Conservation (phyloP, 1,139 yeast species). For the Lodderomyces pseudojiufengensis region DNA sequence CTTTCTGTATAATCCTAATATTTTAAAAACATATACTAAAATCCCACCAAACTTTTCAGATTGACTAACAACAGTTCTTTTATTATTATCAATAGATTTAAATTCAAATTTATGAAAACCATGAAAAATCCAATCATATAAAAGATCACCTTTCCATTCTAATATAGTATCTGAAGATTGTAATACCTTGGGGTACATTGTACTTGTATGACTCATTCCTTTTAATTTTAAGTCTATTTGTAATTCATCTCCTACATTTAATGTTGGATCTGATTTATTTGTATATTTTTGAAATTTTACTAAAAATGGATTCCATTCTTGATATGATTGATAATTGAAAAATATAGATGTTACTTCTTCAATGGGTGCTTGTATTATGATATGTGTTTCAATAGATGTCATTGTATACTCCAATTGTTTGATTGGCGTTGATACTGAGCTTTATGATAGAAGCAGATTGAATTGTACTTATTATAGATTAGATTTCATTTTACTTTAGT, state of each 20-base stretch:
- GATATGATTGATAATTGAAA: constrained; percentile 13
- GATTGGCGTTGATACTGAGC: too few species aligned
- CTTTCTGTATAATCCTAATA: constrained; percentile 11
- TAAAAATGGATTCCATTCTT: constrained; percentile 17
- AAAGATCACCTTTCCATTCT: constrained; percentile 15
- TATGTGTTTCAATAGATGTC: constrained; percentile 11
- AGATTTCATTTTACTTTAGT: too few species aligned
- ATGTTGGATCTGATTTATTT: constrained; percentile 6
- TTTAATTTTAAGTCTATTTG: constrained; percentile 15
- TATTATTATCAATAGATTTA: constrained; percentile 10
- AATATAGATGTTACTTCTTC: constrained; percentile 12
- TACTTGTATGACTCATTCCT: constrained; percentile 10
- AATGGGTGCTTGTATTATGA: constrained; percentile 15
- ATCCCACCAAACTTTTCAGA: constrained; percentile 16
- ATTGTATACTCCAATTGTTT: constrained; percentile 3
- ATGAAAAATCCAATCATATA: constrained; percentile 14
- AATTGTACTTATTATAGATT: too few species aligned
- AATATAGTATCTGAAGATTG: constrained; percentile 9
- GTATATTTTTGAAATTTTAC: constrained; percentile 12
- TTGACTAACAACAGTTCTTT: constrained; percentile 14
- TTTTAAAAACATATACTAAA: constrained; percentile 10
- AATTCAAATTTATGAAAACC: constrained; percentile 15
- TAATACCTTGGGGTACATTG: constrained; percentile 13
- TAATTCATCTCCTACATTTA: constrained; percentile 13
- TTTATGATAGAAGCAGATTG: too few species aligned